These are phyloP conservation scores for Candida nemodendra DNA, from an alignment of 805 yeast genomes.

Conservation along the genomic window DNA sequence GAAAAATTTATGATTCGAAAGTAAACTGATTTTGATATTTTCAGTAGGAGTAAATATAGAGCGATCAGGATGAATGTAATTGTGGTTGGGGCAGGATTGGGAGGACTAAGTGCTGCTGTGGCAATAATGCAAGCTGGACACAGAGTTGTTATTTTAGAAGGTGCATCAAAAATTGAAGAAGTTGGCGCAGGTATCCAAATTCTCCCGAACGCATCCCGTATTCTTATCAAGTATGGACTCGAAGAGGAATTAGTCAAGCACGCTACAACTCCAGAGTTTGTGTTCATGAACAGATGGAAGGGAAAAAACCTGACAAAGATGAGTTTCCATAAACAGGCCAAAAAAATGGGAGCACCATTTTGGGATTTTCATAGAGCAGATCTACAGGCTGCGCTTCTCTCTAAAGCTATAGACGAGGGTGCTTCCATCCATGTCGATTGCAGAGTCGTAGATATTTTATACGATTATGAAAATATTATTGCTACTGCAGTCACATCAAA, in stretches of 20 bases:
- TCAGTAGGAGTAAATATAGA: too few relatives aligned
- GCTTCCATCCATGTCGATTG: slow-evolving; percentile 18
- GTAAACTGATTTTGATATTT: too few relatives aligned
- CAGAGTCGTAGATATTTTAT: slow-evolving; percentile 19
- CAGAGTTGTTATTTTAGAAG: slow-evolving; percentile 24
- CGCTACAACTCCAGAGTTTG: slow-evolving; percentile 20
- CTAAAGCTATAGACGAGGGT: slow-evolving; percentile 23
- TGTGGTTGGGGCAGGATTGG: slow-evolving; percentile 30
- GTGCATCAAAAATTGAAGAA: slow-evolving; percentile 25
- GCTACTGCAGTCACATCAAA: slow-evolving; percentile 15
- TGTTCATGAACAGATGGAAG: slow-evolving; percentile 24
- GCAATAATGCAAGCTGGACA: slow-evolving; percentile 22
- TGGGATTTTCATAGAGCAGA: slow-evolving; percentile 31
- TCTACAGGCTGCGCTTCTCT: slow-evolving; percentile 26
- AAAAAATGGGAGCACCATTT: slow-evolving; percentile 24
- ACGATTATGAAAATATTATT: slow-evolving; percentile 16
- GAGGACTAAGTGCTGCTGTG: slow-evolving; percentile 28
- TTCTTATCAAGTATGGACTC: slow-evolving; percentile 23
- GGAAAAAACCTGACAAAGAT: slow-evolving; percentile 17
- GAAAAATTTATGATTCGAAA: too few relatives aligned
- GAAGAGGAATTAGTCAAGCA: slow-evolving; percentile 7
- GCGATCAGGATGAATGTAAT: slow-evolving; percentile 17
- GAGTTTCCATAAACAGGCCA: slow-evolving; percentile 21
- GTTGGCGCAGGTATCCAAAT: slow-evolving; percentile 33
- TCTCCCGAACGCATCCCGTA: slow-evolving; percentile 28